Base-by-base conservation (phyloP, 2,329 filamentous ascomycete genomes). In the Daldinia eschscholtzii region DNA sequence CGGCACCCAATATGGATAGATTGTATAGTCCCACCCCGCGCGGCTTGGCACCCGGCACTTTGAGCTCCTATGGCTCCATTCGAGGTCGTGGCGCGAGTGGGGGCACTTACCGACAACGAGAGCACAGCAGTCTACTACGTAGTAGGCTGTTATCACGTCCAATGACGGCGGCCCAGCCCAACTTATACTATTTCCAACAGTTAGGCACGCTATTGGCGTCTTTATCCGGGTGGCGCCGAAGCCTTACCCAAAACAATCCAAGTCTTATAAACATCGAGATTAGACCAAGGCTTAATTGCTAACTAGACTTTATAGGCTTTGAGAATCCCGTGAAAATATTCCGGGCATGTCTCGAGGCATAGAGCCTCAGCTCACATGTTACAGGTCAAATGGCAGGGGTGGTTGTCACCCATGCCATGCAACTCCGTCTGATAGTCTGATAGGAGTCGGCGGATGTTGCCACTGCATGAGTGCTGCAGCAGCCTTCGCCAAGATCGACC, bases 21-120 rank as follows among this genome's bases (percentile, higher is more conserved):
- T 71, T 69, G 68, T 69, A 72, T 70, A 64, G 64, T 72, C 64
- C 57, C 65, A 70, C 65, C 65, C 71, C 67, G 65, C 67, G 65
- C 61, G 71, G 26, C 70, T 73, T 72, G 71, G 70, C 71, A 20
- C 18, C 65, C 68, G 71, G 70, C 65, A 73, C 68, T 67, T 72
- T 72, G 65, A 67, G 37, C 66, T 70, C 65, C 70, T 68, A 58
- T 69, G 58, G 41, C 66, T 70, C 65, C 70, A 69, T 67, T 69
- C 56, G 65, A 65, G 50, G 57, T 59, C 37, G 57, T 70, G 61
- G 53, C 57, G 60, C 56, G 55, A 60, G 66, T 65, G 67, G 65
- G 64, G 64, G 63, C 50, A 48, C 15, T 60, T 52, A 53, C 35
- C 28, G 28, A 41, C 53, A 41, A 30, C 53, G 6, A 15, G 44